Evolutionary conservation across 352 stramenopile species (phyloP).

Genomic region (Phytophthora pisi): DNA sequence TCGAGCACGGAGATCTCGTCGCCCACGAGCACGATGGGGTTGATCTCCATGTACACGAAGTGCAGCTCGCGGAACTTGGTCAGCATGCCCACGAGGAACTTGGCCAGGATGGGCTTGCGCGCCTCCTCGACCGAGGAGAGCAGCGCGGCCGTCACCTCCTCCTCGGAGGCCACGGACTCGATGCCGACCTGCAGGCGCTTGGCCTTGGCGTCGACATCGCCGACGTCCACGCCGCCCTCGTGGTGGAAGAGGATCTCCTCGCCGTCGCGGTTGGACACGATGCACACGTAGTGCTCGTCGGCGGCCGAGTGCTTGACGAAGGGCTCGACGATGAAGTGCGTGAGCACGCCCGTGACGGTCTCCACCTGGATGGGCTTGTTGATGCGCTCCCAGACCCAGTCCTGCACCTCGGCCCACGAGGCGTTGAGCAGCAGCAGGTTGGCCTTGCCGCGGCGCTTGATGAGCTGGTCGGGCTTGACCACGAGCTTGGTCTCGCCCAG

Average conservation of each 20-base stretch:
- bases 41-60: constrained; percentile 99
- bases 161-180: constrained; percentile 68
- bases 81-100: constrained; percentile 93
- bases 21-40: constrained; percentile 94
- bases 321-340: constrained; percentile 98
- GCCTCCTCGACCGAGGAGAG: constrained; percentile 82
- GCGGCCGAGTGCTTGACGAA: constrained; percentile 92
- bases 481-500: constrained; percentile 88
- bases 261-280: constrained; percentile 93
- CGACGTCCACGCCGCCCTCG: constrained; percentile 95
- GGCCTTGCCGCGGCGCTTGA: constrained; percentile 96
- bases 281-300: constrained; percentile 98
- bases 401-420: constrained; percentile 90
- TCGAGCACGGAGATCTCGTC: constrained; percentile 94
- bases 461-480: constrained; percentile 98
- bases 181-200: constrained; percentile 88
- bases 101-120: constrained; percentile 82
- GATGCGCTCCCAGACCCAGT: constrained; percentile 95
- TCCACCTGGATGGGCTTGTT: constrained; percentile 94
- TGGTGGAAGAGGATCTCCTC: constrained; percentile 98
- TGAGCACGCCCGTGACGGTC: constrained; percentile 90
- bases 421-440: constrained; percentile 96
- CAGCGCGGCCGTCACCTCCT: constrained; percentile 75
- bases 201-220: constrained; percentile 95
- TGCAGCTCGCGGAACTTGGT: constrained; percentile 94